Percentiles rank a stretch among this genome's conserved stretches.
phyloP scores from a whole-genome alignment of 108 stramenopile species.

The Cyclotella kingstonii region DNA sequence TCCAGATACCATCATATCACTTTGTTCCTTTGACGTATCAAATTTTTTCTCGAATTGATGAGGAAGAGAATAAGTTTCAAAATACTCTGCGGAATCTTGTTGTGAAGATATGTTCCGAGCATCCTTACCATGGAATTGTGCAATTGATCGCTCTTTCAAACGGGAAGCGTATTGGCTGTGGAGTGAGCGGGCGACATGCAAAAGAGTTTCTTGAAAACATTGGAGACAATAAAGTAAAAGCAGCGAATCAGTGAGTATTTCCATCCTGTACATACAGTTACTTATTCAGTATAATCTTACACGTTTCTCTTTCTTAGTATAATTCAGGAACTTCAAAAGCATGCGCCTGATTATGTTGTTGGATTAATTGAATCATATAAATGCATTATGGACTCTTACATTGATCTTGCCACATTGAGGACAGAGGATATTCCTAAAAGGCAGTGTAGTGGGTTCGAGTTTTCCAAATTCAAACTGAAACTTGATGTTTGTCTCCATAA shows the following conservation, averaged over 20 bases:
- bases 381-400: conserved; percentile 61
- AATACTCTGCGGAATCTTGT: conserved; percentile 57
- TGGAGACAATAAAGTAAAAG: conserved; percentile 55
- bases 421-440: conserved; percentile 27
- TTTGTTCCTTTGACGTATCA: conserved; percentile 86
- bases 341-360: conserved; percentile 39
- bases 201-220: conserved; percentile 49
- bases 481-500: conserved; percentile 44
- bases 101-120: conserved; percentile 68
- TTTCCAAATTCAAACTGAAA: conserved; percentile 45
- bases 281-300: no score
- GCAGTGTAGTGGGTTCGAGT: conserved; percentile 27
- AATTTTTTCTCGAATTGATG: conserved; percentile 79
- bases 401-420: conserved; percentile 55
- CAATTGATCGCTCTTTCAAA: conserved; percentile 79
- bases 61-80: conserved; percentile 47
- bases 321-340: conserved; percentile 40
- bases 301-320: no score
- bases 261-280: not conserved
- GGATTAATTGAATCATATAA: conserved; percentile 58
- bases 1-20: conserved; percentile 61
- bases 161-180: conserved; percentile 58
- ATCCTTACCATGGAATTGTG: conserved; percentile 85
- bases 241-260: conserved; percentile 34
- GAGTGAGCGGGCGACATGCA: conserved; percentile 48